A percentile compares a stretch with the other conserved stretches of the same genome.
phyloP scores from a whole-genome alignment of 169 alveolate species.

The Cryptosporidium tyzzeri region DNA sequence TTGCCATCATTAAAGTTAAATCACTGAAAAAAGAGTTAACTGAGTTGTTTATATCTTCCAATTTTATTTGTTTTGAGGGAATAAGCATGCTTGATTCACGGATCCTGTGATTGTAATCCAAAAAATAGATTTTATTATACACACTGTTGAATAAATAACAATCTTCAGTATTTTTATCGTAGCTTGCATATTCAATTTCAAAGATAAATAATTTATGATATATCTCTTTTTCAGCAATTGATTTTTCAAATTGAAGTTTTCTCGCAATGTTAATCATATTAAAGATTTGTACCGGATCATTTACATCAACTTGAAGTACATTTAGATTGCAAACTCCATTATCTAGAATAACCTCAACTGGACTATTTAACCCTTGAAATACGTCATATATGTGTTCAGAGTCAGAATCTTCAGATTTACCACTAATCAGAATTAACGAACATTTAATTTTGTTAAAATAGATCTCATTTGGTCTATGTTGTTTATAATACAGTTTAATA shows the following conservation, averaged over 20 bases:
- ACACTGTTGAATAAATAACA: background rate
- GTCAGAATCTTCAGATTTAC: background rate
- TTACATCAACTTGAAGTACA: constrained; percentile 45
- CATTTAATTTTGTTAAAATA: constrained; percentile 28
- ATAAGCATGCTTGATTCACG: background rate
- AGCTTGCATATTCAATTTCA: constrained; percentile 35
- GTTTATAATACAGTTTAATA: constrained; percentile 3
- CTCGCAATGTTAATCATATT: constrained; percentile 58
- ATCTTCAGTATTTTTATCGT: constrained; percentile 6
- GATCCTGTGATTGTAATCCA: background rate
- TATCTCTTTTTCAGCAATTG: background rate
- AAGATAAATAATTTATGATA: constrained; percentile 39
- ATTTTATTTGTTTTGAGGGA: background rate
- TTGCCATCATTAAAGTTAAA: background rate
- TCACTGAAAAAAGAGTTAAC: background rate
- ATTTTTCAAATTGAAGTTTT: constrained; percentile 53
- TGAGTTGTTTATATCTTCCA: background rate
- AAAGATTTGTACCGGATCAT: constrained; percentile 48
- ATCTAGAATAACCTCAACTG: background rate
- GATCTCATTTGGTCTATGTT: background rate
- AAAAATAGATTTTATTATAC: constrained; percentile 13
- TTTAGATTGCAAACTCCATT: constrained; percentile 5
- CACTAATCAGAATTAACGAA: constrained; percentile 23
- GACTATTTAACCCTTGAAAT: constrained; percentile 56
- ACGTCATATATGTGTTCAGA: constrained; percentile 32